Evolutionary conservation across 1,284 basidiomycete species (phyloP), one percentile per base, ranked within the genome.

Genomic region (Entoloma clypeatum): DNA sequence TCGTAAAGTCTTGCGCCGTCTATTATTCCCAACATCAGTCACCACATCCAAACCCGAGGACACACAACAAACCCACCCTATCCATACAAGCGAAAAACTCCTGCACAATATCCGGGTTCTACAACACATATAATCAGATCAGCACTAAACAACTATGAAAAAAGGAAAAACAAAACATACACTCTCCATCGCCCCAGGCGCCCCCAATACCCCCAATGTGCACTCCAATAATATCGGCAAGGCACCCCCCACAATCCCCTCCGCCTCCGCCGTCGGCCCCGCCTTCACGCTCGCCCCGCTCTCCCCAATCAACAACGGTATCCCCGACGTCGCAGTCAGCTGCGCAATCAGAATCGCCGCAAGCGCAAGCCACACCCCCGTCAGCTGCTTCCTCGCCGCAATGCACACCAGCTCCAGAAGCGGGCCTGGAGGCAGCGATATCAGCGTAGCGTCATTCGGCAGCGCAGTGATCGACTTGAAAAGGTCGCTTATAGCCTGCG

Each of bases 61-160:
- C 36, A n/a, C 16, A 37, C 33, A 30, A 39, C 7, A 13, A 17
- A 62, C 72, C 43, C 43, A 85, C 85, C 37, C 73, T 71, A 39
- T 87, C 83, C 67, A 86, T 74, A 55, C 82, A 92, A 19, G 74
- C 74, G 64, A 92, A 94, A 63, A 92, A 92, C 18, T 80, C 82
- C 58, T 92, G 89, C 2, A 91, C 87, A 18, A 94, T 77, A 58
- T 94, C 92, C 0, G 92, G 91, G 56, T 93, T 87, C 83, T 87
- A 45, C 22, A 4, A 25, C 37, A 29, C 22, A 34, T 34, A 3
- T 19, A 37, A 14, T 45, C 17, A 44, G 13, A 24, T 4, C 39
- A n/a, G 36, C 8, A n/a, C 21, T 19, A 30, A 25, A 17, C 36
- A 22, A 3, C 19, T 2, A 3, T 9, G 28, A 22, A 0, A 26